Percentiles rank a stretch among this genome's conserved stretches.
Evolutionary conservation across 2,329 filamentous ascomycete genomes (phyloP).

Genomic region (Botrytis pseudocinerea): DNA sequence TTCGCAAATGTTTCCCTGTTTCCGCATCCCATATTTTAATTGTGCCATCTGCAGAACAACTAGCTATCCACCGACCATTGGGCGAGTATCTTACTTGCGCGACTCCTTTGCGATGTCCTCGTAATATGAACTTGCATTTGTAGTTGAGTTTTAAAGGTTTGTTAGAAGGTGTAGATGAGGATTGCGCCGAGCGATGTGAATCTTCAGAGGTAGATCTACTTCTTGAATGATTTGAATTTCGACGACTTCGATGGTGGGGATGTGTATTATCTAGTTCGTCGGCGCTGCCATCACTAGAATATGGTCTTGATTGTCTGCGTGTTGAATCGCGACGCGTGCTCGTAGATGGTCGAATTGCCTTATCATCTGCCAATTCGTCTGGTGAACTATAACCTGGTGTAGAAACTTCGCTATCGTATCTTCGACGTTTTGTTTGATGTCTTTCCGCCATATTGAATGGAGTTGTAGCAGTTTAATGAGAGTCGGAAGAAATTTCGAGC

Average conservation of each 20-base stretch:
- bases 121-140: slow-evolving; percentile 67
- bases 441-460: slow-evolving; percentile 24
- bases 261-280: slow-evolving; percentile 39
- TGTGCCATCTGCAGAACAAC: slow-evolving; percentile 83
- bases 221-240: slow-evolving; percentile 21
- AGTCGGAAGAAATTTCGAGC: slow-evolving; percentile 33
- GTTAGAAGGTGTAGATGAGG: slow-evolving; percentile 31
- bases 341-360: slow-evolving; percentile 41
- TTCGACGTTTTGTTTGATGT: slow-evolving; percentile 34
- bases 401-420: slow-evolving; percentile 44
- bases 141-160: slow-evolving; percentile 39
- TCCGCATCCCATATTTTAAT: slow-evolving; percentile 86
- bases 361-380: slow-evolving; percentile 45
- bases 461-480: slow-evolving; percentile 30
- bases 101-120: slow-evolving; percentile 76
- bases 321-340: slow-evolving; percentile 31
- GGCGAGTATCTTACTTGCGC: slow-evolving; percentile 89
- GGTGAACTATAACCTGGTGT: slow-evolving; percentile 49
- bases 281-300: slow-evolving; percentile 34
- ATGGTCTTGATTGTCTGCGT: slow-evolving; percentile 31
- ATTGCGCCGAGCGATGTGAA: slow-evolving; percentile 34
- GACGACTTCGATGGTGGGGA: slow-evolving; percentile 26
- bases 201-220: slow-evolving; percentile 33
- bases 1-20: slow-evolving; percentile 79
- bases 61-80: slow-evolving; percentile 85